phyloP scores from a whole-genome alignment of 2,329 filamentous ascomycete genomes.

The Xylaria arbuscula region DNA sequence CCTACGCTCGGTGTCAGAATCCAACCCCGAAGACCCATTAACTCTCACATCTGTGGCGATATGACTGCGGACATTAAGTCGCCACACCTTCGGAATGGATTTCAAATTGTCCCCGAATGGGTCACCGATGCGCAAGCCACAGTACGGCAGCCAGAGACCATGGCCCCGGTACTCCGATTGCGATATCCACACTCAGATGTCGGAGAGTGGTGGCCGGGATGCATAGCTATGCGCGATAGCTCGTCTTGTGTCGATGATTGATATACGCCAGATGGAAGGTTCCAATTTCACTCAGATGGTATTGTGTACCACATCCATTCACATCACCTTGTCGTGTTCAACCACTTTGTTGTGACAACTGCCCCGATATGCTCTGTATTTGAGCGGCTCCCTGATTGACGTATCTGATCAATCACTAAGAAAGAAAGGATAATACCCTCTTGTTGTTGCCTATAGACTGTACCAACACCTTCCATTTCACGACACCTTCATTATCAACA shows the following conservation, averaged over 20 bases:
- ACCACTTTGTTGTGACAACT: not conserved
- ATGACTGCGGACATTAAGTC: not conserved
- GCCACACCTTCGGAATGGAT: not conserved
- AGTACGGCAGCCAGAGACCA: constrained; percentile 14
- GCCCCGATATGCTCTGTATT: constrained; percentile 1
- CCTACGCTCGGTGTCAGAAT: not conserved
- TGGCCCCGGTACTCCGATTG: constrained; percentile 26
- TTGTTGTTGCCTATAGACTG: constrained; percentile 10
- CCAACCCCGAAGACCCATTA: constrained; percentile 1
- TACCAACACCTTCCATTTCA: not conserved
- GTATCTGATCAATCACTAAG: constrained; percentile 3
- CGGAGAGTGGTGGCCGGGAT: constrained; percentile 17
- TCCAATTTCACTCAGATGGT: not conserved
- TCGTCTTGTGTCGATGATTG: not conserved
- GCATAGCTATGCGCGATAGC: not conserved
- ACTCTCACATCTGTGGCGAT: constrained; percentile 2
- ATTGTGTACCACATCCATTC: constrained; percentile 9
- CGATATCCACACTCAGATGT: constrained; percentile 6
- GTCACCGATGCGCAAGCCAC: constrained; percentile 10
- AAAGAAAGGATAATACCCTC: not conserved
- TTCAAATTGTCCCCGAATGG: constrained; percentile 12
- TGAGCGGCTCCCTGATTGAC: constrained; percentile 13
- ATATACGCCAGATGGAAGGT: constrained; percentile 5
- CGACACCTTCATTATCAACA: constrained; percentile 9
- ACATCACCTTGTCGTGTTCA: constrained; percentile 14